Evolutionary conservation across 176 grass and related monocot species (phyloP).

Genomic region (barley (Hordeum vulgare)): MorexV3_pseudomolecules_assembly NC_058523.1:10924627-10925126

Average conservation of each 20-base stretch:
- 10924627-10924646: not conserved
- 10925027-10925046: too few species aligned
- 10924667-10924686: not conserved
- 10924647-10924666: conserved; percentile 4
- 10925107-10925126: too few species aligned
- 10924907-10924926: not conserved
- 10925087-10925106: too few species aligned
- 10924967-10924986: too few species aligned
- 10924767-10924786: rapidly evolving
- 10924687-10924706: not conserved
- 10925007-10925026: too few species aligned
- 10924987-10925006: too few species aligned
- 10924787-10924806: not conserved
- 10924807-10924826: conserved; percentile 2
- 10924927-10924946: too few species aligned
- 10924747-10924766: rapidly evolving
- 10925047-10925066: too few species aligned
- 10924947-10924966: too few species aligned
- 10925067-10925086: too few species aligned
- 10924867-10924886: conserved; percentile 6
- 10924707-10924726: rapidly evolving
- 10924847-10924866: conserved; percentile 55
- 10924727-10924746: rapidly evolving
- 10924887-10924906: not conserved
- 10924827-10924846: conserved; percentile 33